These are phyloP conservation scores for Tolypocladium sp. DNA, from an alignment of 2,329 filamentous ascomycete species.

Conservation along the genomic window DNA sequence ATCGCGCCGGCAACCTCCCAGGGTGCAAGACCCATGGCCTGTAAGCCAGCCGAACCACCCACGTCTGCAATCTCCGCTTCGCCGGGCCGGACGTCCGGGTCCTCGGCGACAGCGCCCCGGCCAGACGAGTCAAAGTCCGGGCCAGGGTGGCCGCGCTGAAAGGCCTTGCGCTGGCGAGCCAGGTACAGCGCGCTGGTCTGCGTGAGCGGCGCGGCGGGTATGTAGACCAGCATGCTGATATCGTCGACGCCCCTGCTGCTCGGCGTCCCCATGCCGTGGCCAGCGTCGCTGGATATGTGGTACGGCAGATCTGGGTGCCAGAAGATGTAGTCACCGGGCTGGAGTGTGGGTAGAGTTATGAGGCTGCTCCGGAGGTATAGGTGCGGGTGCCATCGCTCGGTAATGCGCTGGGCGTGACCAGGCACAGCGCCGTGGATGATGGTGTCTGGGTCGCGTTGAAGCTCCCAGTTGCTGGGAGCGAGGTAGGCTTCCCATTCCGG, in stretches of 20 bases:
- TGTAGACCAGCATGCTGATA: slow-evolving; percentile 44
- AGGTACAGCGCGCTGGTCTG: slow-evolving; percentile 50
- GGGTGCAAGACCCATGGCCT: slow-evolving; percentile 49
- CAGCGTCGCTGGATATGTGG: slow-evolving; percentile 35
- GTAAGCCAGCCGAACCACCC: slow-evolving; percentile 39
- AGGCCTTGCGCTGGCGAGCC: slow-evolving; percentile 47
- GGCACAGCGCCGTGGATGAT: slow-evolving; percentile 51
- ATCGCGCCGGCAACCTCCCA: slow-evolving; percentile 27
- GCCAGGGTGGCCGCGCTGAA: slow-evolving; percentile 41
- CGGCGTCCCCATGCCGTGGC: slow-evolving; percentile 7
- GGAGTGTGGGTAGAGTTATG: slow-evolving; percentile 44
- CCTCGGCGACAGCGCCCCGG: slow-evolving; percentile 37
- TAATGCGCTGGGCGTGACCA: slow-evolving; percentile 48
- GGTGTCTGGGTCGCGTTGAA: slow-evolving; percentile 41
- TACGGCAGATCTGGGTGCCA: slow-evolving; percentile 51
- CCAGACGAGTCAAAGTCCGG: slow-evolving; percentile 48
- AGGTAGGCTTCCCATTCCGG: slow-evolving; percentile 42
- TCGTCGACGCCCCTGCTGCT: slow-evolving; percentile 14
- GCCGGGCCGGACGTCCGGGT: slow-evolving; percentile 36
- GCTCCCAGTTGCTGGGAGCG: slow-evolving; percentile 32
- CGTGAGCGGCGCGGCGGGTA: slow-evolving; percentile 45
- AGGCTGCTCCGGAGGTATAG: slow-evolving; percentile 42
- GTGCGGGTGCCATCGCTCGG: slow-evolving; percentile 49
- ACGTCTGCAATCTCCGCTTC: slow-evolving; percentile 42
- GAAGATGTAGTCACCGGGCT: slow-evolving; percentile 48